Evolutionary conservation across 768 basidiomycete species (phyloP).

Genomic region (Gloeopeniophorella convolvens): DNA sequence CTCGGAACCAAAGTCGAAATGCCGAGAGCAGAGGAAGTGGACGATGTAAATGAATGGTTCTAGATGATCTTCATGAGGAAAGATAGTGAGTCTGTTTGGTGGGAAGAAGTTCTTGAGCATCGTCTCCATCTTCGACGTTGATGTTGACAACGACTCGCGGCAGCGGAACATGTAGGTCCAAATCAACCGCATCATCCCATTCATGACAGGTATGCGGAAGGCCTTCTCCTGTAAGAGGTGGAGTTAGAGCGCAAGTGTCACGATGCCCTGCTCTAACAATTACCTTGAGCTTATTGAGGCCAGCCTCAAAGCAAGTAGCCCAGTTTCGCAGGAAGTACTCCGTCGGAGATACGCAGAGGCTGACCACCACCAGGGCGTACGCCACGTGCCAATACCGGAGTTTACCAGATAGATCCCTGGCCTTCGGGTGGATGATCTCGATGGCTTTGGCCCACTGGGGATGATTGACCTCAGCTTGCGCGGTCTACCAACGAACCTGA

Average conservation of each 20-base stretch:
- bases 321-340: slow-evolving; percentile 82
- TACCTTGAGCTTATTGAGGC: slow-evolving; percentile 78
- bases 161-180: slow-evolving; percentile 98
- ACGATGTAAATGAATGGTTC: slow-evolving; percentile 73
- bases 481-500: slow-evolving; percentile 47
- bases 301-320: slow-evolving; percentile 64
- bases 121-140: slow-evolving; percentile 70
- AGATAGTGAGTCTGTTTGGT: slow-evolving; percentile 49
- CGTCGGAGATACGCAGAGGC: slow-evolving; percentile 82
- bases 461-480: slow-evolving; percentile 93
- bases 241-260: neutral
- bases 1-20: slow-evolving; percentile 82
- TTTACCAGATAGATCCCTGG: slow-evolving; percentile 79
- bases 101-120: slow-evolving; percentile 79
- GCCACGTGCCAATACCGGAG: slow-evolving; percentile 86
- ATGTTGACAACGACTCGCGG: slow-evolving; percentile 74
- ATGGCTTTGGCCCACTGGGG: slow-evolving; percentile 93
- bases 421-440: slow-evolving; percentile 74
- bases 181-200: slow-evolving; percentile 73
- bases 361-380: slow-evolving; percentile 77
- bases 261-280: too few relatives aligned
- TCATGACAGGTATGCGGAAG: slow-evolving; percentile 63
- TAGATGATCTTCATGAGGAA: slow-evolving; percentile 66
- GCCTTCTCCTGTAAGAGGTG: slow-evolving; percentile 65
- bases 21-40: slow-evolving; percentile 77